Evolutionary conservation across 2,329 filamentous ascomycete genomes (phyloP).

Genomic region (Helotiales sp.): DNA sequence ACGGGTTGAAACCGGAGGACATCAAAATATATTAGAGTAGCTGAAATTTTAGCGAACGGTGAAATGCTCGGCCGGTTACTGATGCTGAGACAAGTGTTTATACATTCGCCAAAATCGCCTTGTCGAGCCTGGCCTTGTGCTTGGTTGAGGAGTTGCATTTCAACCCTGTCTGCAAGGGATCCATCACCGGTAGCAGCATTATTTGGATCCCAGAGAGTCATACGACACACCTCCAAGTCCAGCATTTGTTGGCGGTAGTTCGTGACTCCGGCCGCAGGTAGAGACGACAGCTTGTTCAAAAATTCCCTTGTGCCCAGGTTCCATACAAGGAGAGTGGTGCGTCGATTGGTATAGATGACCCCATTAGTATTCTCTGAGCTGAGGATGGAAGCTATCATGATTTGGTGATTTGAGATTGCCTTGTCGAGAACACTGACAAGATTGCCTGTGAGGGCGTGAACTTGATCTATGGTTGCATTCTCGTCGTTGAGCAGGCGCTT

Average conservation of each 20-base stretch:
- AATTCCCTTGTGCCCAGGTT: conserved; percentile 10
- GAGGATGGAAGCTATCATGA: not conserved
- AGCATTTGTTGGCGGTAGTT: not conserved
- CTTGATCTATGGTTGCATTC: not conserved
- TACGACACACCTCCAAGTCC: conserved; percentile 1
- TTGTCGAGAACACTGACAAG: not conserved
- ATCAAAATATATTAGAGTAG: not conserved
- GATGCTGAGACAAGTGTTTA: not conserved
- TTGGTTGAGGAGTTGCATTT: not conserved
- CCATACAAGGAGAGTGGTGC: conserved; percentile 2
- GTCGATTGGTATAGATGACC: not conserved
- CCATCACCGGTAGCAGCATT: not conserved
- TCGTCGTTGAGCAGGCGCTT: not conserved
- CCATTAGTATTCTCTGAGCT: not conserved
- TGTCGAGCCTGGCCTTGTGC: not conserved
- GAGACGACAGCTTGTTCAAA: not conserved
- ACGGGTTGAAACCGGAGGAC: too few relatives aligned
- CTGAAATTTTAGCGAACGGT: not conserved
- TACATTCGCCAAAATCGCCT: not conserved
- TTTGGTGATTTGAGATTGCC: not conserved
- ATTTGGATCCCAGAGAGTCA: conserved; percentile 5
- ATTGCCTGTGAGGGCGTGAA: not conserved
- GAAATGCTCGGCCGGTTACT: not conserved
- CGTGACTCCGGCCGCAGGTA: not conserved
- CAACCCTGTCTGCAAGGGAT: not conserved